Evolutionary conservation across 495 filamentous ascomycete genomes (phyloP), one percentile per base, ranked within the genome.

Genomic region (Penicillium lividum): DNA sequence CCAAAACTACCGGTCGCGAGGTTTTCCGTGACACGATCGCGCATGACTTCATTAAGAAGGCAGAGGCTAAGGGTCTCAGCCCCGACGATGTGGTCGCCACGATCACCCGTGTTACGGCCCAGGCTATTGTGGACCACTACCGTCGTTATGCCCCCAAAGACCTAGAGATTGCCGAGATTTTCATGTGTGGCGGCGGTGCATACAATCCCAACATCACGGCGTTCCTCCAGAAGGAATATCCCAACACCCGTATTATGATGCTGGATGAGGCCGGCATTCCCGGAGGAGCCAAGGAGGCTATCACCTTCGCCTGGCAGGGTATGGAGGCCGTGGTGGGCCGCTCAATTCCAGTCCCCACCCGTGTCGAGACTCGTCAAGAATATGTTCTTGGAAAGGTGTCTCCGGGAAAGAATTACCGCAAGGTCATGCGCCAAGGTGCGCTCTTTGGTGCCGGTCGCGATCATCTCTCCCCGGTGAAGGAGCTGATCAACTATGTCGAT

Each of bases 1-100:
- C 82, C 25, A 84, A 84, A 64, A 86, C 83, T 0, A 86, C 83
- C 0, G 80, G 83, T 5, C 78, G 83, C 9, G 83, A 84, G 56
- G 77, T 82, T 1, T 86, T 84, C 73, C 73, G 81, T 10, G 82
- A 86, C 46, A 80, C 77, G 0, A 57, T 81, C 5, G 79, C 79
- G 0, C 68, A 74, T 48, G 76, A 81, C 0, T 62, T 84, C 11
- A 81, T 83, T 27, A 57, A 67, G 18, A 72, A 77, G 59, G 77
- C 73, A 3, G 71, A 77, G 51, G 67, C 67, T 1, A 75, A 71
- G 45, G 78, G 77, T 1, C 65, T 81, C 31, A 71, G 55, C 3
- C 70, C 74, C 0, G 73, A 82, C 33, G 82, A 83, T 58, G 72
- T 79, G 22, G 79, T 84, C 8, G 82, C 83, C 0, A 81, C 79